Base-by-base conservation (phyloP, 257 asterid species). In the Solanum rostratum region DNA sequence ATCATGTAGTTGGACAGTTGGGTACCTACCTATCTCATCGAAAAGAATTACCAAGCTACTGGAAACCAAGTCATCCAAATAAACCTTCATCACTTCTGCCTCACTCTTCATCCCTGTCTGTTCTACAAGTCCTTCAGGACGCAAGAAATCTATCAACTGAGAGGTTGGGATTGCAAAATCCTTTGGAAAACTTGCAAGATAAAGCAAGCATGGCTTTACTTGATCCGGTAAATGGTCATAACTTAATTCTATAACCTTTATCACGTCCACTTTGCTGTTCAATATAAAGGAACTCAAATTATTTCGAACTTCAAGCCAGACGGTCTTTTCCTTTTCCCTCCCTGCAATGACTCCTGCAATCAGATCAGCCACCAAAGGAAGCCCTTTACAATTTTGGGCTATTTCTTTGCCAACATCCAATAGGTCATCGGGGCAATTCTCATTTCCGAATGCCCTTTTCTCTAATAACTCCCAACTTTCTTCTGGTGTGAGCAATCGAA, bases 181-280 rank as follows among this genome's bases (percentile, higher is more conserved):
- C 50, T 84, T 82, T 1, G 16, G 41, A 49, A 3, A 59, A 9
- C 74, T 69, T 68, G 83, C 85, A 46, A 88, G 63, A 5, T 86
- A n/a, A 14, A 90, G 85, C 9, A 90, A 88, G 59, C 91, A 88
- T 3, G 81, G 84, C 86, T 84, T 86, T 9, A 86, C 37, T 22
- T 24, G 84, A 16, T 46, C 24, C 0, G 83, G 88, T 10, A 90
- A 84, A 20, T 88, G 81, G 66, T 84, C 52, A 82, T 86, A 86
- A 79, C 90, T 88, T 22, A 88, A 55, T 43, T 83, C 85, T 63
- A 87, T 14, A 39, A 79, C 79, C 27, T 46, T 60, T 84, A 78
- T 15, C 54, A 84, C 62, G 27, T 80, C 37, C 45, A 45, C 81
- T 41, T 37, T 33, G 5, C 37, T 80, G 0, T 71, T 10, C 0